Conservation (phyloP, 495 filamentous ascomycete species). For the Choiromyces venosus region DNA sequence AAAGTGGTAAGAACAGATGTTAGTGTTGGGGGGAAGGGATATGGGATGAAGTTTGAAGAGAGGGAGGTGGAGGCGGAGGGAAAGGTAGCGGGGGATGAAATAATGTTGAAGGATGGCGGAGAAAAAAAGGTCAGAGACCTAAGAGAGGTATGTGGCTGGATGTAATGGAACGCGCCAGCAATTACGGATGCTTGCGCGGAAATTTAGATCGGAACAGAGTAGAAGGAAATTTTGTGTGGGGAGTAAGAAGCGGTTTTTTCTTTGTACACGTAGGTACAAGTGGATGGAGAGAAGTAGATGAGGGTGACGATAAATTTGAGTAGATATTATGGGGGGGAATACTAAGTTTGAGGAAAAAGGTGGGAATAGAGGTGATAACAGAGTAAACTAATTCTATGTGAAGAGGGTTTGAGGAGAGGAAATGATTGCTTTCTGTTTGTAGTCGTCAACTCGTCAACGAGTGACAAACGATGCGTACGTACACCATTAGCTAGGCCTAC, state of each 20-base stretch:
- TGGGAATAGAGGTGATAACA: conserved; percentile 8
- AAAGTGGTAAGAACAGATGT: conserved; percentile 3
- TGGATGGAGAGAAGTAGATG: conserved; percentile 5
- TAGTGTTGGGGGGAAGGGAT: not conserved
- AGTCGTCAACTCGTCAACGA: not conserved
- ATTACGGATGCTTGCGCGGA: not conserved
- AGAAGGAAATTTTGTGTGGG: not conserved
- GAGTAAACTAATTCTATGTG: not conserved
- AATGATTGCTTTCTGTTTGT: not conserved
- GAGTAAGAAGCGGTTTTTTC: not conserved
- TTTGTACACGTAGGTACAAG: not conserved
- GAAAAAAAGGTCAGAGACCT: not conserved
- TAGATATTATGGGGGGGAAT: not conserved
- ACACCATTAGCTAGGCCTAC: not conserved
- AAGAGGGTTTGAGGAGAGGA: not conserved
- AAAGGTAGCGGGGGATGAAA: conserved; percentile 4
- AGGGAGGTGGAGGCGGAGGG: not conserved
- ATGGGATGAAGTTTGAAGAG: not conserved
- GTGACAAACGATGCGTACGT: not conserved
- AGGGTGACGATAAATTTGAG: conserved; percentile 12
- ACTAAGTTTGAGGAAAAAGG: conserved; percentile 4
- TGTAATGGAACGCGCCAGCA: not conserved
- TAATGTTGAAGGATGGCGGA: not conserved
- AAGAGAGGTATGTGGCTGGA: not conserved
- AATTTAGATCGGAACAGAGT: not conserved